Base-by-base conservation (phyloP, 1,139 yeast genomes). In the Candida sp. region DNA sequence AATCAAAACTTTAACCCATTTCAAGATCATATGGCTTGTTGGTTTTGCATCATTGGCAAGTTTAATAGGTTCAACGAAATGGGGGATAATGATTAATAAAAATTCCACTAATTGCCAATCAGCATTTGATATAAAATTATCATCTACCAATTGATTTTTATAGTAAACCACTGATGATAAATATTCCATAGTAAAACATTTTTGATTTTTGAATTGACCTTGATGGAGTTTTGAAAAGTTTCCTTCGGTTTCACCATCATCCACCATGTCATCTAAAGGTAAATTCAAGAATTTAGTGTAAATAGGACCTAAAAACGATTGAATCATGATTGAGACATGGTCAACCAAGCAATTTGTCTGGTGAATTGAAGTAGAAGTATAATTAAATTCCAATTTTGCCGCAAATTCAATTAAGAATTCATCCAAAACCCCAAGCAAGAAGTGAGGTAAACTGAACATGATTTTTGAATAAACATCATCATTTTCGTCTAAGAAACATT, bases 1-100 rank as follows among this genome's bases (percentile, higher is more conserved):
- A 5, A 57, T 55, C 38, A 56, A 43, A 15, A 56, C 45, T 41
- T 57, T 57, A n/a, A 55, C 36, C 62, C 62, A 58, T 45, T 58
- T 57, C 33, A 56, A 47, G 6, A 51, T 41, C 57, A 57, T 51
- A 38, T 58, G 62, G 23, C 45, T 36, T 4, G 49, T 49, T 9
- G 61, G 61, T 15, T 47, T 40, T 9, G 34, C 35, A 12, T 41
- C 42, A 11, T 32, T 27, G 32, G 52, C 40, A 43, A 43, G 32
- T 9, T 39, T 15, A 12, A 54, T 37, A 12, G 54, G 47, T 21
- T 56, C 59, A 22, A 50, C 42, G 36, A 57, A 52, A 22, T 45
- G 42, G 15, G 37, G 39, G 4, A 44, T 33, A 29, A 54, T 44
- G 15, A 41, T 49, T 11, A 47, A 45, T 2, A 46, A 37, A 36